Evolutionary conservation across 768 basidiomycete species (phyloP).

Genomic region (Pleurotus giganteus): DNA sequence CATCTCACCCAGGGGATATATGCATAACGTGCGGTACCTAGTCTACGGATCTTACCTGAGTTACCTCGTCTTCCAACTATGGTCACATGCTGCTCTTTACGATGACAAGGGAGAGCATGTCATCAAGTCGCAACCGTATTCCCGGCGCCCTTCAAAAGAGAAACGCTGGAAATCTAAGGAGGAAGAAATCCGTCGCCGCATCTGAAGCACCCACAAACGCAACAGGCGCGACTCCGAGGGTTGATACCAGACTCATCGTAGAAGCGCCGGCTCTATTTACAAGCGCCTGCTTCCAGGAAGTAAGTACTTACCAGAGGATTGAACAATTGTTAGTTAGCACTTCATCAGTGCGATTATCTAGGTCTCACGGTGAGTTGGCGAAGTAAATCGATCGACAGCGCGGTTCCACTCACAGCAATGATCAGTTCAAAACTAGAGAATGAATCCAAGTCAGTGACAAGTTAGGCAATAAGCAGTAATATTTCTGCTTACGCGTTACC

Average conservation of each 20-base stretch:
- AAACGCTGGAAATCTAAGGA: conserved; percentile 24
- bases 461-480: conserved; percentile 27
- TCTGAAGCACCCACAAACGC: no score
- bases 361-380: neutral
- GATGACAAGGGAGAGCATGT: conserved; percentile 41
- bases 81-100: conserved; percentile 72
- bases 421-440: conserved; percentile 62
- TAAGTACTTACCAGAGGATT: conserved; percentile 67
- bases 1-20: neutral
- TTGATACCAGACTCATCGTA: no score
- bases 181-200: no score
- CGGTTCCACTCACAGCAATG: conserved; percentile 63
- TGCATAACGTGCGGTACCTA: conserved; percentile 21
- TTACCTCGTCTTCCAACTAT: conserved; percentile 80
- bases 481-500: conserved; percentile 48
- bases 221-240: no score
- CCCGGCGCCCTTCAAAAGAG: conserved; percentile 20
- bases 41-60: conserved; percentile 74
- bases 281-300: conserved; percentile 2
- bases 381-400: neutral
- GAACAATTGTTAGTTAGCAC: conserved; percentile 71
- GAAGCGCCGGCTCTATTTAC: neutral
- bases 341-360: conserved; percentile 49
- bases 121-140: conserved; percentile 33
- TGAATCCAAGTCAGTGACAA: conserved; percentile 10